These are phyloP conservation scores for Aspergillus quadricinctus DNA, from an alignment of 2,329 filamentous ascomycete species.

Conservation along the genomic window DNA sequence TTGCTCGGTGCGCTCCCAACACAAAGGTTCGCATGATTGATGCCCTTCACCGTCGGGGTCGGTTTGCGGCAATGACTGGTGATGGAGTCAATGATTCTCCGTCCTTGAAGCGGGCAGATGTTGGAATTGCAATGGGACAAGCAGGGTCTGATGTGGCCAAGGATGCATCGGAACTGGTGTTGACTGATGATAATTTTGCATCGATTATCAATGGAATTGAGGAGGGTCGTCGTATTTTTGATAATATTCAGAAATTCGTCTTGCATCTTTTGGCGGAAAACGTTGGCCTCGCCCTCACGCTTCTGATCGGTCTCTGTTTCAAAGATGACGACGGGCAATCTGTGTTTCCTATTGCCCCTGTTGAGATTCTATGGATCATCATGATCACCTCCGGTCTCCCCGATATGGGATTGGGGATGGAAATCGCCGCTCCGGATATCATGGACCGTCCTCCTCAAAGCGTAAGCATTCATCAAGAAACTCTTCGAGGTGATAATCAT, in stretches of 20 bases:
- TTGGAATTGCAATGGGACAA: slow-evolving; percentile 82
- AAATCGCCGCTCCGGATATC: slow-evolving; percentile 69
- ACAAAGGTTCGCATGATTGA: slow-evolving; percentile 87
- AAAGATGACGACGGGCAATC: slow-evolving; percentile 67
- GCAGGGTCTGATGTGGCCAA: slow-evolving; percentile 82
- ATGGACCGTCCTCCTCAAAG: slow-evolving; percentile 74
- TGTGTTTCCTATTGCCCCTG: slow-evolving; percentile 78
- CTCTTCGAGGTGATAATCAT: not conserved
- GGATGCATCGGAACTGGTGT: slow-evolving; percentile 58
- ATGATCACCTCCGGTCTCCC: slow-evolving; percentile 86
- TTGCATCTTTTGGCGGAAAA: slow-evolving; percentile 76
- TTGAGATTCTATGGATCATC: slow-evolving; percentile 91
- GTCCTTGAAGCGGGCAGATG: slow-evolving; percentile 74
- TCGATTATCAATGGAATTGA: slow-evolving; percentile 79
- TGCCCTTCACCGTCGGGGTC: slow-evolving; percentile 50
- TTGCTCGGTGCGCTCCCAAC: slow-evolving; percentile 55
- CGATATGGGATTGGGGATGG: slow-evolving; percentile 81
- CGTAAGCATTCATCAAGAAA: slow-evolving; percentile 15
- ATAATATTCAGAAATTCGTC: slow-evolving; percentile 87
- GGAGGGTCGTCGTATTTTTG: slow-evolving; percentile 79
- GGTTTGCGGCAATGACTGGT: slow-evolving; percentile 82
- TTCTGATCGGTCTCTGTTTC: slow-evolving; percentile 78
- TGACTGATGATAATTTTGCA: slow-evolving; percentile 82
- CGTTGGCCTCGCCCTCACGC: slow-evolving; percentile 74
- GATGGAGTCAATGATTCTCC: slow-evolving; percentile 87